Evolutionary conservation across 768 basidiomycete genomes (phyloP), one percentile per base, ranked within the genome.

Genomic region (Tylopilus balloui): DNA sequence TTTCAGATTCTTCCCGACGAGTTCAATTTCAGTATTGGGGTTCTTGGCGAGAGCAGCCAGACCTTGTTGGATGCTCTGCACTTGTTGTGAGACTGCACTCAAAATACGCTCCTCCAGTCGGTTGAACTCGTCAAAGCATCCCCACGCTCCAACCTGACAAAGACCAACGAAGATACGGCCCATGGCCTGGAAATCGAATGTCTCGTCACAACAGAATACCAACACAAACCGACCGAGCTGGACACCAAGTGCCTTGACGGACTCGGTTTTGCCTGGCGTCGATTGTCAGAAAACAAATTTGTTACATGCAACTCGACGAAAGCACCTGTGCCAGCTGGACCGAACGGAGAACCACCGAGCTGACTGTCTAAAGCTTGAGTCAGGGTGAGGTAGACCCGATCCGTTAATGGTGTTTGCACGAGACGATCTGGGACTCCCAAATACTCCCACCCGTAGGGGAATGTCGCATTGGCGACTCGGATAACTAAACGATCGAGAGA

Each of bases 171-270:
- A 99, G 59, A 99, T 98, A 54, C 96, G 89, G 54, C 96, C 96
- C 96, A 99, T 98, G 1, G 96, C 96, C 66, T 98, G 94, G 77
- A 98, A 98, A 69, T 99, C 96, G 69, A 99, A 98, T 0, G 91
- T 96, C 68, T 99, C 96, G 69, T 99, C 96, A 63, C 96, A 99
- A 66, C 96, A 98, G 73, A 99, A 99, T n/a, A 99, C 96, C 41
- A 99, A 78, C n/a, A 99, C 96, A 62, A 99, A 99, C 31, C 96
- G 85, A 34, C 96, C 96, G 6, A 99, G 82, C 60, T 96, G 94
- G 2, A 97, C 92, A 42, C 96, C 96, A 19, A 99, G 83, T 2
- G 96, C 94, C 69, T 99, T 99, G 65, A 99, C 96, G 2, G 96
- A 98, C 70, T 99, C 96, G 0, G 96, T 99, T 74, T 99, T 99